These are phyloP conservation scores for Lodderomyces oxycetoniae DNA, from an alignment of 1,139 yeast species.

Conservation along the genomic window DNA sequence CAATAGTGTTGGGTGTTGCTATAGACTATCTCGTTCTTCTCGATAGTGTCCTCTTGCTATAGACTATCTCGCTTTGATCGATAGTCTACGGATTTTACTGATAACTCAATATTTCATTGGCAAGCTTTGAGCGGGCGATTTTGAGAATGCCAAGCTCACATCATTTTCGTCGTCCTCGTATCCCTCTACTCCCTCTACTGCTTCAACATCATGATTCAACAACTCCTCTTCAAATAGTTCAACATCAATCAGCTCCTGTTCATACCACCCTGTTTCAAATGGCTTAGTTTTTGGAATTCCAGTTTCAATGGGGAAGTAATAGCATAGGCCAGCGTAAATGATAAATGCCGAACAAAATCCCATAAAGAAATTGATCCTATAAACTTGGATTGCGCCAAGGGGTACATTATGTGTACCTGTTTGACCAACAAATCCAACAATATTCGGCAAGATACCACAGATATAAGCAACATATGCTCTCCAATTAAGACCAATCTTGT, in stretches of 20 bases:
- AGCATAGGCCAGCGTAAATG: slow-evolving; percentile 47
- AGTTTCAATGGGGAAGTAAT: slow-evolving; percentile 49
- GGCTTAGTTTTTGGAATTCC: slow-evolving; percentile 53
- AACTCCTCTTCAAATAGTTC: slow-evolving; percentile 56
- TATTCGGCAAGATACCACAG: slow-evolving; percentile 74
- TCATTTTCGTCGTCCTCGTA: no score
- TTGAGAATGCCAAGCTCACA: slow-evolving; percentile 1
- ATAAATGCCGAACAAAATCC: slow-evolving; percentile 61
- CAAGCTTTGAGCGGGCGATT: no score
- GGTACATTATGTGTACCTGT: slow-evolving; percentile 65
- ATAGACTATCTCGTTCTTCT: no score
- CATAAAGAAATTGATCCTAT: slow-evolving; percentile 66
- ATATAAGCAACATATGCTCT: slow-evolving; percentile 70
- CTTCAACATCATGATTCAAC: slow-evolving; percentile 29
- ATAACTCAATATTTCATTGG: no score
- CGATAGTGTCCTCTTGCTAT: background rate
- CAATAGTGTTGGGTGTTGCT: no score
- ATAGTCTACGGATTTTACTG: no score
- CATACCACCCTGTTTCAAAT: slow-evolving; percentile 60
- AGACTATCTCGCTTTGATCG: no score
- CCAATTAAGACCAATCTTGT: slow-evolving; percentile 70
- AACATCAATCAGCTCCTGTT: slow-evolving; percentile 54
- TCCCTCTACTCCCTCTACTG: slow-evolving; percentile 17
- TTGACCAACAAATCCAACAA: slow-evolving; percentile 86
- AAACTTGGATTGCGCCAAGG: slow-evolving; percentile 69